These are phyloP conservation scores for Agrocybe pediades DNA, from an alignment of 768 basidiomycete genomes.

Conservation along the genomic window DNA sequence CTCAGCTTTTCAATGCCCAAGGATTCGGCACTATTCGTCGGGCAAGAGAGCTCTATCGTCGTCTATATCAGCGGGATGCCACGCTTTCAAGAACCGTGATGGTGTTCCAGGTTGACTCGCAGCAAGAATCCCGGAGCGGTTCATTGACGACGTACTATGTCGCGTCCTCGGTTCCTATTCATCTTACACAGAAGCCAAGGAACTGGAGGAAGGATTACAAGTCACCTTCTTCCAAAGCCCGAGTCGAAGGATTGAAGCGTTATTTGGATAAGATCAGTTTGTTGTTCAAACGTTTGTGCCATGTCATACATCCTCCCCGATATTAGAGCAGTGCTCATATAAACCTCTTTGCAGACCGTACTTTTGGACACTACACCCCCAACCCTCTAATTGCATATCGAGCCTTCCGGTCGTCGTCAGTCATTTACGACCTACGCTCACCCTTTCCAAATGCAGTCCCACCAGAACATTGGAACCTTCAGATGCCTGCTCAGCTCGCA, in stretches of 20 bases:
- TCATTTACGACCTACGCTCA: neutral
- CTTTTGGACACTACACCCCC: neutral
- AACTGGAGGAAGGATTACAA: neutral
- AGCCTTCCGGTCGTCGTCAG: neutral
- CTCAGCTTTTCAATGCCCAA: neutral
- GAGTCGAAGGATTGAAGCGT: neutral
- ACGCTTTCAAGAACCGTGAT: neutral
- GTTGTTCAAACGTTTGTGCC: neutral
- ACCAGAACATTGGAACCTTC: neutral
- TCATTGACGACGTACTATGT: neutral
- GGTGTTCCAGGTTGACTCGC: neutral
- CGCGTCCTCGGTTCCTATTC: neutral
- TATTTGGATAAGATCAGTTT: neutral
- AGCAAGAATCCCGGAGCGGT: neutral
- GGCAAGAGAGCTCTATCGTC: neutral
- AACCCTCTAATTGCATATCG: neutral
- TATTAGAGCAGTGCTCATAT: too few relatives aligned
- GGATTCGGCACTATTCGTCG: neutral
- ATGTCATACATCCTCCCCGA: too few relatives aligned
- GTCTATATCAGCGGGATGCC: neutral
- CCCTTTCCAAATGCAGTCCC: neutral
- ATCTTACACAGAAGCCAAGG: neutral
- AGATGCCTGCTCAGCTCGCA: constrained; percentile 29
- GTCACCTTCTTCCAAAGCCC: neutral
- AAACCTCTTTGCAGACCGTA: neutral